Conservation (phyloP, 2,329 filamentous ascomycete species). For the Fusarium hainanense region DNA sequence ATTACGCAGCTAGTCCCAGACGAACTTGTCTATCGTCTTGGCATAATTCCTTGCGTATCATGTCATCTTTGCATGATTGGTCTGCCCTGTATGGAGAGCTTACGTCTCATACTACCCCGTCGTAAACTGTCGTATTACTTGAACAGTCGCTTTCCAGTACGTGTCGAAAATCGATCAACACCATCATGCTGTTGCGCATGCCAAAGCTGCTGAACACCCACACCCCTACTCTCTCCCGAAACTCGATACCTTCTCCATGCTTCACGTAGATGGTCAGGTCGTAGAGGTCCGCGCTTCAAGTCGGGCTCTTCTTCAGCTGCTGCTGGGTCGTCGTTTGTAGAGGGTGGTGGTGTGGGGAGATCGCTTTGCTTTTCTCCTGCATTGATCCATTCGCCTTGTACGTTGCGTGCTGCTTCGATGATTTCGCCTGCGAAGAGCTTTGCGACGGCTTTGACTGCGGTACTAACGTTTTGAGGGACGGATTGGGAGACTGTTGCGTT, state of each 20-base stretch:
- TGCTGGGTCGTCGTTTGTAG: slow-evolving; percentile 48
- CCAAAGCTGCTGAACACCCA: slow-evolving; percentile 70
- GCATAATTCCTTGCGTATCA: background rate
- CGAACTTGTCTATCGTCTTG: background rate
- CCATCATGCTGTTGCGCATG: slow-evolving; percentile 70
- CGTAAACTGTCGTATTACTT: slow-evolving; percentile 51
- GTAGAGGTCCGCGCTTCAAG: slow-evolving; percentile 66
- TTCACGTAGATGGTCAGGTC: slow-evolving; percentile 80
- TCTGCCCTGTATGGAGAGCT: background rate
- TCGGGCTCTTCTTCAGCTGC: slow-evolving; percentile 44
- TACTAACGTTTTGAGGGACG: slow-evolving; percentile 77
- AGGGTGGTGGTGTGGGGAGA: slow-evolving; percentile 57
- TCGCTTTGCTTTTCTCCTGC: slow-evolving; percentile 69
- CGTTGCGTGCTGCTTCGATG: slow-evolving; percentile 75
- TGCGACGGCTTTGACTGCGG: slow-evolving; percentile 79
- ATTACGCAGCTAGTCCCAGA: background rate
- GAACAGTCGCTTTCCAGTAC: slow-evolving; percentile 65
- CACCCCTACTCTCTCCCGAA: slow-evolving; percentile 70
- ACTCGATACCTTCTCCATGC: slow-evolving; percentile 75
- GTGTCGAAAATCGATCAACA: slow-evolving; percentile 67
- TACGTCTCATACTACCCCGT: background rate
- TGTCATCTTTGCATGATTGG: background rate
- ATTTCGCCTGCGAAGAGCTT: slow-evolving; percentile 83
- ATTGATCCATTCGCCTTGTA: slow-evolving; percentile 77
- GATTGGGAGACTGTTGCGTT: slow-evolving; percentile 86